Conservation (phyloP, 257 asterid species). For the Solanum bukasovii region DNA sequence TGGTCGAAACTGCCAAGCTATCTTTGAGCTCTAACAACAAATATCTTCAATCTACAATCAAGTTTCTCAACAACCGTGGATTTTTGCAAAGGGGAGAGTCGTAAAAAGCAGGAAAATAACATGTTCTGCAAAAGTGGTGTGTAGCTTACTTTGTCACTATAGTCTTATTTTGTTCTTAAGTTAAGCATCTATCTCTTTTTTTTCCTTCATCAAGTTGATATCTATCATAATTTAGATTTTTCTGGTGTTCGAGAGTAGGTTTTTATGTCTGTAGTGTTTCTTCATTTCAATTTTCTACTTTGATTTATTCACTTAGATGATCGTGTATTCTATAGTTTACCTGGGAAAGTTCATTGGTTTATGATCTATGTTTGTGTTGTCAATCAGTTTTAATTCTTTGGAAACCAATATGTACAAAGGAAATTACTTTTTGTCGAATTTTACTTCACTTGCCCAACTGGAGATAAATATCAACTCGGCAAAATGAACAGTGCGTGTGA, state of each 20-base stretch:
- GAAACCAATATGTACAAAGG: not conserved
- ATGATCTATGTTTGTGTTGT: not conserved
- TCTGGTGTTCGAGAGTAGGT: not conserved
- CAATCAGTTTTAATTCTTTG: not conserved
- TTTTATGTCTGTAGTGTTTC: not conserved
- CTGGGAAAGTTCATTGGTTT: not conserved
- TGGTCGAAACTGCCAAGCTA: slow-evolving; percentile 58
- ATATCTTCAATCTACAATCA: slow-evolving; percentile 45
- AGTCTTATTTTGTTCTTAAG: too few species aligned
- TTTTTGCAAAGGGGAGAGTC: not conserved
- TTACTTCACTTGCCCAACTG: not conserved
- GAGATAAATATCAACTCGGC: not conserved
- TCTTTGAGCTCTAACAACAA: slow-evolving; percentile 38
- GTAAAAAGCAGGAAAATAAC: not conserved
- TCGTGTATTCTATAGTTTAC: not conserved
- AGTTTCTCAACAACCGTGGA: slow-evolving; percentile 16
- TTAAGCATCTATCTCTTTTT: too few species aligned
- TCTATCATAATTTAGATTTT: not conserved
- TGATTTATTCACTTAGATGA: not conserved
- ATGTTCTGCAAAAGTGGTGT: not conserved
- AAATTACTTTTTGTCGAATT: not conserved
- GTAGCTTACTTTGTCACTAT: too few species aligned
- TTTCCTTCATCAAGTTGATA: not conserved
- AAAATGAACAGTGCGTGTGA: not conserved
- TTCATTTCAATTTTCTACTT: not conserved